Evolutionary conservation across 1,139 yeast species (phyloP).

Genomic region (Suhomyces ambrosiae): DNA sequence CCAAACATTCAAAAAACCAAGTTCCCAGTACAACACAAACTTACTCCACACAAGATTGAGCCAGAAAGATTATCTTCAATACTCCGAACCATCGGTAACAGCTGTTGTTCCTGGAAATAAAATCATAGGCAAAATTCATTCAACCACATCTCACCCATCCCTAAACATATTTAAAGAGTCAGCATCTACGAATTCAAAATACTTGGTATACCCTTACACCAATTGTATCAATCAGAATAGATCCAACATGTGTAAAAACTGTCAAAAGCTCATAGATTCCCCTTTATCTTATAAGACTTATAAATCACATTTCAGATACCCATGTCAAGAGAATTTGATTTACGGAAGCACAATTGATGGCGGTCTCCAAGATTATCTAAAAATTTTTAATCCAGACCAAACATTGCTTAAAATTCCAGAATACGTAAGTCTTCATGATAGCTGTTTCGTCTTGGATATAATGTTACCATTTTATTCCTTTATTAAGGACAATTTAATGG

Average conservation of each 20-base stretch:
- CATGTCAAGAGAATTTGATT: constrained; percentile 30
- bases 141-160: constrained; percentile 13
- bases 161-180: constrained; percentile 7
- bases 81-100: not conserved
- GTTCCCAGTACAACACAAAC: constrained; percentile 7
- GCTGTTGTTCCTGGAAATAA: constrained; percentile 37
- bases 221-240: constrained; percentile 33
- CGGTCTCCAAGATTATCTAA: constrained; percentile 42
- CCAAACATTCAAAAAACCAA: constrained; percentile 18
- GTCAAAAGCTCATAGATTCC: constrained; percentile 17
- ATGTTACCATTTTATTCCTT: constrained; percentile 39
- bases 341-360: constrained; percentile 44
- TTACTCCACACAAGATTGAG: not conserved
- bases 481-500: constrained; percentile 21
- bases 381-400: constrained; percentile 28
- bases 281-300: constrained; percentile 14
- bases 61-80: constrained; percentile 1
- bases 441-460: constrained; percentile 38
- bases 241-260: constrained; percentile 25
- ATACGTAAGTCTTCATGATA: constrained; percentile 40
- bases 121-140: constrained; percentile 31
- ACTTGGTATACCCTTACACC: constrained; percentile 40
- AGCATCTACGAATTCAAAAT: constrained; percentile 21
- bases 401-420: constrained; percentile 33
- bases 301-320: constrained; percentile 16